A percentile compares a stretch with the other conserved stretches of the same genome.
Conservation (phyloP, 163 green algal species). For the Volvox carteri region DNA sequence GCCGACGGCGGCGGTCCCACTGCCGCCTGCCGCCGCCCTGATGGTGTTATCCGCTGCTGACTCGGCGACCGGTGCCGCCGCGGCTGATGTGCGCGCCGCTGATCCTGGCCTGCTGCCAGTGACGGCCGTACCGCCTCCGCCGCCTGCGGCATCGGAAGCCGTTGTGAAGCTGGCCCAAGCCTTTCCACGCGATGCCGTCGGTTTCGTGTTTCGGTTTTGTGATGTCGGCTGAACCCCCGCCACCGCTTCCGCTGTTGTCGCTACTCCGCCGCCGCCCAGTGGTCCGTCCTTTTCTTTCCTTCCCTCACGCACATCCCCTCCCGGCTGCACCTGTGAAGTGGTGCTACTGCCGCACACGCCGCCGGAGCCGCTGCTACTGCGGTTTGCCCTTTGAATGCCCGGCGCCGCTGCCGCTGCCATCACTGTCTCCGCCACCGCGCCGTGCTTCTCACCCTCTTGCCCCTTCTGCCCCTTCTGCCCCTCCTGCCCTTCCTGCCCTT, state of each 20-base stretch:
- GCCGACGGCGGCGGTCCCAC: background rate
- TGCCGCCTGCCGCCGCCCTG: background rate
- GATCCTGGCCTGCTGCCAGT: background rate
- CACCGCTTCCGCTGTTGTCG: background rate
- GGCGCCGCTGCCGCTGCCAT: too few relatives aligned
- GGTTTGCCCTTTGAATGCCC: background rate
- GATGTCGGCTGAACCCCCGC: background rate
- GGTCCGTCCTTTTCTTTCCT: too few relatives aligned
- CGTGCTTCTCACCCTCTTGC: too few relatives aligned
- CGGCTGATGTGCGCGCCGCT: background rate
- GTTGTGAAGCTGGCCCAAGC: constrained; percentile 18
- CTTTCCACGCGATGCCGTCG: background rate
- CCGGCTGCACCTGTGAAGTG: background rate
- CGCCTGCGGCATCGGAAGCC: too few relatives aligned
- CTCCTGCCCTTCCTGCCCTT: background rate
- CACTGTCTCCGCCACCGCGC: too few relatives aligned
- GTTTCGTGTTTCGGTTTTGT: background rate
- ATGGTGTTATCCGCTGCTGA: background rate
- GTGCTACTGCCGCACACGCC: background rate
- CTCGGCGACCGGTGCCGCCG: background rate
- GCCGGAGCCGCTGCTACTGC: background rate
- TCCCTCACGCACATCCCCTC: background rate
- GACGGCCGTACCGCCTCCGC: background rate
- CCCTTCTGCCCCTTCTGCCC: too few relatives aligned
- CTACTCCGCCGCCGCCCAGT: background rate